Evolutionary conservation across 2,329 filamentous ascomycete genomes (phyloP), one percentile per base, ranked within the genome.

Genomic region (Aspergillus hortae): DNA sequence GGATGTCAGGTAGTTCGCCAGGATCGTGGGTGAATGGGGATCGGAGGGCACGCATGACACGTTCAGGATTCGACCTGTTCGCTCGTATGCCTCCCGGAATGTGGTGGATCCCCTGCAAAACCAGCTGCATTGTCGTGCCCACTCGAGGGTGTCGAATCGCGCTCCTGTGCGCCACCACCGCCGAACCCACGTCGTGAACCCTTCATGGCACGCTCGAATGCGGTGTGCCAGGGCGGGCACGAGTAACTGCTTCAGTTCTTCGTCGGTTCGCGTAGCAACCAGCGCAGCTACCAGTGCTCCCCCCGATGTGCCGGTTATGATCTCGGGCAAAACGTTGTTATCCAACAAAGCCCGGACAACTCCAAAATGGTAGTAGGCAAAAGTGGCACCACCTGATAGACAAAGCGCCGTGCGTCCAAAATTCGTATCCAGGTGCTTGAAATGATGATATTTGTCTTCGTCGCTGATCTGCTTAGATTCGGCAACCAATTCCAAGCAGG

Each of bases 361-460:
- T 10, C 94, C 94, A 58, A 96, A 90, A 69, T 99, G 94, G 68
- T 97, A 97, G 69, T 96, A 97, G 4, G 94, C 91, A 72, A 99
- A 96, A 0, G 89, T 89, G 3, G 92, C 94, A 0, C 94, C 94
- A 2, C 94, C 94, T 4, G 91, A 96, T 1, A 99, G 77, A 66
- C 92, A 99, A 3, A 99, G 78, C 0, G 94, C 94, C 6, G 92
- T 96, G 27, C 92, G 86, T 27, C 94, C 94, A 63, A 88, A 96
- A 68, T 97, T 97, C 51, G 89, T 89, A 54, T 90, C 85, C 38
- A 96, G 78, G 55, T 95, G 88, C 69, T 92, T 95, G 77, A 96
- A 96, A 43, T 96, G 78, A 4, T 78, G 77, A 44, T 88, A 82
- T 74, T 96, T 97, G 67, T 87, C 85, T 21, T 92, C 86, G 15